Evolutionary conservation across 768 basidiomycete genomes (phyloP).

Genomic region (Artomyces pyxidatus): DNA sequence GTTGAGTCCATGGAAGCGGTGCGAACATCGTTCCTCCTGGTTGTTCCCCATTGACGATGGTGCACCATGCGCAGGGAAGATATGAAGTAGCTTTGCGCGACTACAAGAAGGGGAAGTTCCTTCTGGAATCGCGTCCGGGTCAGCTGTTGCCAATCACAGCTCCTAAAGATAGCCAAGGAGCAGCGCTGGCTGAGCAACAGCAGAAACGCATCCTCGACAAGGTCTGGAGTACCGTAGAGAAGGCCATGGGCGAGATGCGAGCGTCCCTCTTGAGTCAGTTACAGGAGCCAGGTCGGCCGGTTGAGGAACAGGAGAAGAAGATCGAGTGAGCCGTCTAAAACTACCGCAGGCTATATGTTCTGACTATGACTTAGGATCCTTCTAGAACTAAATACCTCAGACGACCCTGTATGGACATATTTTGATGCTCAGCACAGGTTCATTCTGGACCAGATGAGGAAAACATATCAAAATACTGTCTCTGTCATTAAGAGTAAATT

Average conservation of each 20-base stretch:
- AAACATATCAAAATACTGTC: constrained; percentile 45
- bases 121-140: constrained; percentile 83
- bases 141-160: constrained; percentile 69
- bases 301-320: constrained; percentile 95
- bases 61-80: constrained; percentile 52
- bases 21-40: constrained; percentile 21
- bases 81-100: constrained; percentile 92
- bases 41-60: constrained; percentile 1
- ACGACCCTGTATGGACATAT: constrained; percentile 94
- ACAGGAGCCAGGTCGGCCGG: constrained; percentile 66
- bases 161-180: constrained; percentile 46
- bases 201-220: constrained; percentile 92
- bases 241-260: constrained; percentile 89
- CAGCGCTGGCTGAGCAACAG: constrained; percentile 53
- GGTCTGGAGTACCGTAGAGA: constrained; percentile 93
- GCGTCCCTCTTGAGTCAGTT: constrained; percentile 68
- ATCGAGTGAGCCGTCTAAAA: constrained; percentile 72
- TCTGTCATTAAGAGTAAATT: constrained; percentile 40
- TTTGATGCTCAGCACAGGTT: constrained; percentile 90
- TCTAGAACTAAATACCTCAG: constrained; percentile 74
- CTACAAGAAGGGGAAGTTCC: constrained; percentile 93
- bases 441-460: constrained; percentile 72
- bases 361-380: constrained; percentile 53
- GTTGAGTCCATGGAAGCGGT: constrained; percentile 87
- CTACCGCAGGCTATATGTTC: neutral